Evolutionary conservation across 2,329 filamentous ascomycete species (phyloP).

Genomic region (Fusarium sp.): DNA sequence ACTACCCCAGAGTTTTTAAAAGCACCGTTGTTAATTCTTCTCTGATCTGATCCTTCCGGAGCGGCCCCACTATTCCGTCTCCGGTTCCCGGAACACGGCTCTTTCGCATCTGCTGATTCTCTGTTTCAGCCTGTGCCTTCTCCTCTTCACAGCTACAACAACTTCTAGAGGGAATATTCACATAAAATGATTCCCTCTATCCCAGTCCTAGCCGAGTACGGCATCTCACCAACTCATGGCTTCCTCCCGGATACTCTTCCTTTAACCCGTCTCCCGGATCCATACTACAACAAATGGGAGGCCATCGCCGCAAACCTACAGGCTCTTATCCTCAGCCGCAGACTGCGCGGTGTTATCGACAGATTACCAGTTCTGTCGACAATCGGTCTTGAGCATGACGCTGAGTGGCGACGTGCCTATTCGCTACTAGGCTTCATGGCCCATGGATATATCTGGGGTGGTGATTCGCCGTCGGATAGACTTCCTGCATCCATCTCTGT

Average conservation of each 20-base stretch:
- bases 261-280: slow-evolving; percentile 80
- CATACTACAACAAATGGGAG: slow-evolving; percentile 97
- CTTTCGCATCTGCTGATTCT: slow-evolving; percentile 1
- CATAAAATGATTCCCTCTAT: slow-evolving; percentile 63
- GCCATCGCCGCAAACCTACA: slow-evolving; percentile 85
- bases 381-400: slow-evolving; percentile 78
- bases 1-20: slow-evolving; percentile 2
- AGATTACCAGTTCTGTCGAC: slow-evolving; percentile 85
- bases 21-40: not conserved
- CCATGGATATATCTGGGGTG: slow-evolving; percentile 96
- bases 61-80: slow-evolving; percentile 35
- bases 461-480: slow-evolving; percentile 79
- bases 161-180: not conserved
- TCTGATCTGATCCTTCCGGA: slow-evolving; percentile 18
- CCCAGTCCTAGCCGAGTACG: slow-evolving; percentile 77
- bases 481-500: slow-evolving; percentile 84
- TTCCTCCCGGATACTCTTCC: slow-evolving; percentile 87
- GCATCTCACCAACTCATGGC: slow-evolving; percentile 78
- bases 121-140: not conserved
- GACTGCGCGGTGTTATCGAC: slow-evolving; percentile 81
- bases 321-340: slow-evolving; percentile 82
- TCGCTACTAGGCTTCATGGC: slow-evolving; percentile 88
- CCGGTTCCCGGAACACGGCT: slow-evolving; percentile 27
- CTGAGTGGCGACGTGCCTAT: slow-evolving; percentile 95
- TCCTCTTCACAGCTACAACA: not conserved